A percentile compares a stretch with the other conserved stretches of the same genome.
Conservation (phyloP, 257 asterid genomes). For the Solanum megistacrolobum region DNA sequence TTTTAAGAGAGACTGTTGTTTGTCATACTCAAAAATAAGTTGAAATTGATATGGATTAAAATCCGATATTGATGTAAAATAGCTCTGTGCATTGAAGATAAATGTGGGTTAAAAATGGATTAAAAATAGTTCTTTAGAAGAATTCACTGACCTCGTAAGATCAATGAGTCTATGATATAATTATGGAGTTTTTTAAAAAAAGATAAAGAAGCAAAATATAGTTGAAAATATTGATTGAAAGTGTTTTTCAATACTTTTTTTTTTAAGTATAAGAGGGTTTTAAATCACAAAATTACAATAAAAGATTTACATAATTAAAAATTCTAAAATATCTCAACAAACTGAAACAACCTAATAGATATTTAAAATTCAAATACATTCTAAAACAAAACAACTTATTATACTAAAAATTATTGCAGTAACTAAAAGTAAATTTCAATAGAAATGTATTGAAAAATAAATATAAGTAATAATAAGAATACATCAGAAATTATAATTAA, state of each 20-base stretch:
- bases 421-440: neutral
- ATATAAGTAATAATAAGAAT: too few species aligned
- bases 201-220: too few species aligned
- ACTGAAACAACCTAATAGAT: too few species aligned
- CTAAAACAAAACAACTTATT: neutral
- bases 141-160: neutral
- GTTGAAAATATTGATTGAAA: too few species aligned
- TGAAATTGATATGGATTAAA: too few species aligned
- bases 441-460: too few species aligned
- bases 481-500: too few species aligned
- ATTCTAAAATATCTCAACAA: neutral
- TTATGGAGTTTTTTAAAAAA: too few species aligned
- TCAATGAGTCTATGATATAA: too few species aligned
- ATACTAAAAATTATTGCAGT: neutral
- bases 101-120: neutral
- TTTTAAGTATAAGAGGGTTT: neutral
- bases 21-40: neutral
- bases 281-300: too few species aligned
- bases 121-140: too few species aligned
- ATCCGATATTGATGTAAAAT: neutral
- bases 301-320: too few species aligned
- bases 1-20: neutral
- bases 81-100: neutral
- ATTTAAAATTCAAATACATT: neutral
- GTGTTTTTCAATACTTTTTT: neutral